These are phyloP conservation scores for Annulohypoxylon moriforme DNA, from an alignment of 495 filamentous ascomycete species.

Conservation along the genomic window DNA sequence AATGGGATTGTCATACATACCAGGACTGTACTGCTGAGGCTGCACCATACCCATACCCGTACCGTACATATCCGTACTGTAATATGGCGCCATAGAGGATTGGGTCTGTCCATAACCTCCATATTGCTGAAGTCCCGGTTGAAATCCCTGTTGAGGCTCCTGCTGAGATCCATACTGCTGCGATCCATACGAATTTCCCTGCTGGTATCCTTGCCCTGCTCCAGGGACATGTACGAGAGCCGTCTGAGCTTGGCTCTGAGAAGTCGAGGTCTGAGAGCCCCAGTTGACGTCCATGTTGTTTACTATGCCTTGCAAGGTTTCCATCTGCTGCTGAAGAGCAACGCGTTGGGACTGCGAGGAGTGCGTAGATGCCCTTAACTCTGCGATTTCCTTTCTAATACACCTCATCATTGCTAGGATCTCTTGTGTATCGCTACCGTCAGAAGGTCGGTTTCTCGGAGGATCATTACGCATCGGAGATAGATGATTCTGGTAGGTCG, in stretches of 20 bases:
- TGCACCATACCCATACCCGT: neutral
- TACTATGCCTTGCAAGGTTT: neutral
- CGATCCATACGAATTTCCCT: neutral
- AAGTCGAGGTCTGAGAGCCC: neutral
- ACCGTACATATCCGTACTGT: too few species aligned
- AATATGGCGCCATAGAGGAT: neutral
- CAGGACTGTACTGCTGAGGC: neutral
- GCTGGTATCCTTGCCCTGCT: neutral
- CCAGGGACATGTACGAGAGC: neutral
- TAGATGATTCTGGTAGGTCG: neutral
- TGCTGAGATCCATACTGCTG: neutral
- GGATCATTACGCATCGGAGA: neutral
- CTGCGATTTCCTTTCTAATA: constrained; percentile 3
- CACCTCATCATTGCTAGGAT: neutral
- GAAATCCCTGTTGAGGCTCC: neutral
- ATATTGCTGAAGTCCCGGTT: neutral
- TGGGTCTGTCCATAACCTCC: neutral
- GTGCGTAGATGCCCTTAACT: constrained; percentile 1
- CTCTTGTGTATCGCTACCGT: neutral
- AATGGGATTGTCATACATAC: neutral
- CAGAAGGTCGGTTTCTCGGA: neutral
- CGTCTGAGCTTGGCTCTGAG: neutral
- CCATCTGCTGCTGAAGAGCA: neutral
- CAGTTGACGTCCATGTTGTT: neutral
- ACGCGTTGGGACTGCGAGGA: neutral